Base-by-base conservation (phyloP, 345 rosid species). In the Euphorbia peplus region DNA sequence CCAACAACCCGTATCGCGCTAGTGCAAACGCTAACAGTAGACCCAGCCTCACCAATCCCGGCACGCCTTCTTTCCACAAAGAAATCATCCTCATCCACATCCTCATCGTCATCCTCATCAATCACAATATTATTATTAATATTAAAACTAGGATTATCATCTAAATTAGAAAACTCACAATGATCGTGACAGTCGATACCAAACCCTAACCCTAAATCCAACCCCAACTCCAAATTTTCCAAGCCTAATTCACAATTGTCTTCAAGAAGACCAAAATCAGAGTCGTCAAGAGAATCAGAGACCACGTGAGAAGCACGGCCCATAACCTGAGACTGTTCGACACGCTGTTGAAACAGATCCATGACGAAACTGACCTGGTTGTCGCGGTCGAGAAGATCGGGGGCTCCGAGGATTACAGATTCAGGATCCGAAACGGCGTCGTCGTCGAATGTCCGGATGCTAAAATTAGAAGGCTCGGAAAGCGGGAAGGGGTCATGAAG, bases 281-380 rank as follows among this genome's bases (percentile, higher is more conserved):
- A 78, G 4, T 79, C 83, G 24, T 25, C 66, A 7, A 79, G 72
- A 8, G 87, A 75, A 63, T 78, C 88, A 29, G 74, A 61, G 8
- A 71, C 70, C 66, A 75, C 72, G 52, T 67, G 80, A 32, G 76
- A 70, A 21, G 16, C 56, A 47, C 35, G 71, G 68, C 59, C 73
- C 50, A 74, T 65, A 16, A 82, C 81, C 77, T 82, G 85, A 73
- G 97, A 89, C 67, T 90, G 93, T 80, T 93, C 97, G 60, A 89
- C 93, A 58, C 96, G 97, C 78, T 89, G 90, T 54, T 90, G 96
- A 56, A 93, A 80, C 75, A 93, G 85, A 85, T 93, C 97, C 93
- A 90, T 85, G 63, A 88, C 97, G 79, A 88, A 93, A 70, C 79
- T 75, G 60, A 83, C 88, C 78, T 83, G 93, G 72, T 80, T 88